Percentiles rank a stretch among this genome's conserved stretches.
phyloP scores from a whole-genome alignment of 2,329 filamentous ascomycete species.

The Pleomassaria siparia region DNA sequence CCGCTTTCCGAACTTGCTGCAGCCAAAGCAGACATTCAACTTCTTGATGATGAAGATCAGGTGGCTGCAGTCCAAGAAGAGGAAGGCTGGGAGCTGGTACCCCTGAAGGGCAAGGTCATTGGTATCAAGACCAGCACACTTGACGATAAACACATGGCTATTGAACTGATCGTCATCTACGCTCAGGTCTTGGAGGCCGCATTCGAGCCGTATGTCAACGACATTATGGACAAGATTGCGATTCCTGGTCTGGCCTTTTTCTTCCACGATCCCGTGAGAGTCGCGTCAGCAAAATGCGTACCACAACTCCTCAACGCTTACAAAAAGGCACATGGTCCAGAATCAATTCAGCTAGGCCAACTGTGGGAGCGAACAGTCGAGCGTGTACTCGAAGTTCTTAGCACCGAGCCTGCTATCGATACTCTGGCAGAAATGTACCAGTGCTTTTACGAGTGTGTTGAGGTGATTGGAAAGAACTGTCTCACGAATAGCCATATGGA shows the following conservation, averaged over 20 bases:
- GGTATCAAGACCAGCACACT: conserved; percentile 96
- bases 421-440: conserved; percentile 99
- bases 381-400: conserved; percentile 90
- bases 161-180: conserved; percentile 95
- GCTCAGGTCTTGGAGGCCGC: conserved; percentile 91
- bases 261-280: conserved; percentile 97
- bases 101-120: conserved; percentile 96
- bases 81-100: conserved; percentile 96
- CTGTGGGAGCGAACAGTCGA: conserved; percentile 85
- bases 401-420: conserved; percentile 91
- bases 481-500: conserved; percentile 78
- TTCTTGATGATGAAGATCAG: conserved; percentile 93
- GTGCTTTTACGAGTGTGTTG: conserved; percentile 98
- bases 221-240: conserved; percentile 96
- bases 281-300: conserved; percentile 91
- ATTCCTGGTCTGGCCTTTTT: conserved; percentile 94
- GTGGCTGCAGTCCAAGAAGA: conserved; percentile 91
- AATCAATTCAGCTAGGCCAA: conserved; percentile 75
- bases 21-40: conserved; percentile 95
- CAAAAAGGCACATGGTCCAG: conserved; percentile 84
- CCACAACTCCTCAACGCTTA: conserved; percentile 91
- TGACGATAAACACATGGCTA: conserved; percentile 99
- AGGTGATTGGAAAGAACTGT: conserved; percentile 85
- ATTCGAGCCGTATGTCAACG: conserved; percentile 87
- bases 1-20: conserved; percentile 87